These are phyloP conservation scores for Fusarium sublunatum DNA, from an alignment of 2,329 filamentous ascomycete genomes.

Conservation along the genomic window DNA sequence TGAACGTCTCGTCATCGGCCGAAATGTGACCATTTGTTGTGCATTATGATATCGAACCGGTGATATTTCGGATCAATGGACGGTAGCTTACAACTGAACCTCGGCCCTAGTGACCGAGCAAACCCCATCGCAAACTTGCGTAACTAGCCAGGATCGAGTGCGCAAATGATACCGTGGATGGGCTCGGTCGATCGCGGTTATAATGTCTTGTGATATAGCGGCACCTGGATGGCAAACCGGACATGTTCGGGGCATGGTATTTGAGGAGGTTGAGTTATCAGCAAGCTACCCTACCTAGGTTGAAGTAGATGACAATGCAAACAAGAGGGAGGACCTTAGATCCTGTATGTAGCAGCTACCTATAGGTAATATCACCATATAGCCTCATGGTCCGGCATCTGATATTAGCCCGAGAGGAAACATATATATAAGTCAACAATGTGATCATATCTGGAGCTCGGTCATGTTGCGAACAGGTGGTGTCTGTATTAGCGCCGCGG, in stretches of 20 bases:
- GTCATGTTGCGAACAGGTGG: conserved; percentile 19
- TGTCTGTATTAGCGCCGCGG: conserved; percentile 16
- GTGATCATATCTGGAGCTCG: conserved; percentile 7
- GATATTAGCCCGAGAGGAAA: neutral
- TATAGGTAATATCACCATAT: neutral
- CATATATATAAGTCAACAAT: neutral
- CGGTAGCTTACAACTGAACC: conserved; percentile 31
- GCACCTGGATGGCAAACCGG: conserved; percentile 14
- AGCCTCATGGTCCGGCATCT: neutral
- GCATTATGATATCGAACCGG: conserved; percentile 3
- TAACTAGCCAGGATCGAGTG: neutral
- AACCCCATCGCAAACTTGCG: neutral
- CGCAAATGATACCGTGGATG: conserved; percentile 3
- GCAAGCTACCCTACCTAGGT: conserved; percentile 11
- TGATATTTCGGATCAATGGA: conserved; percentile 45
- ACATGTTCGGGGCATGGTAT: conserved; percentile 24
- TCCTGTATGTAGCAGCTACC: neutral
- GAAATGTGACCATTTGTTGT: conserved; percentile 18
- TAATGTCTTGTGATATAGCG: conserved; percentile 1
- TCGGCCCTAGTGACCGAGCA: conserved; percentile 41
- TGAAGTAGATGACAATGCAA: neutral
- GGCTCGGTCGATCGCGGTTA: conserved; percentile 18
- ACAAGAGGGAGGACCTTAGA: neutral
- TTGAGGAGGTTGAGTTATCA: conserved; percentile 1
- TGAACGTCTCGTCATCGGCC: neutral